These are phyloP conservation scores for Backusella parvicylindrica DNA, from an alignment of 192 early-diverging fungal genomes.

Conservation along the genomic window DNA sequence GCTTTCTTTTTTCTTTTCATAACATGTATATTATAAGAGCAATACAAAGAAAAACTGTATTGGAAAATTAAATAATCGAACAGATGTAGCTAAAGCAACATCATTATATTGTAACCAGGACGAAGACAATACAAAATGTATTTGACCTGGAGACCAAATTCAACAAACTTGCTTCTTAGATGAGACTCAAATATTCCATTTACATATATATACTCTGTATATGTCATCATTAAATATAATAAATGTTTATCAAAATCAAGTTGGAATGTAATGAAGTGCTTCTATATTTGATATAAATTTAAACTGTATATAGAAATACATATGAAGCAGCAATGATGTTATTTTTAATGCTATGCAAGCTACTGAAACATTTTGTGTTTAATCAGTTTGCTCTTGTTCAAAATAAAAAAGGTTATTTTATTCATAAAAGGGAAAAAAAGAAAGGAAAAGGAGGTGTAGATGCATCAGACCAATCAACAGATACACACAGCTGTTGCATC, in stretches of 20 bases:
- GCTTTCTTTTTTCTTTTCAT: no score
- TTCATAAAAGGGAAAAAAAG: slow-evolving; percentile 1
- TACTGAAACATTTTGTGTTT: neutral
- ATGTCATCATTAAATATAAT: neutral
- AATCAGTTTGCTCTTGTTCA: neutral
- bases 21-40: no score
- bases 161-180: neutral
- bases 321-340: neutral
- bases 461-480: neutral
- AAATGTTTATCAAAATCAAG: neutral
- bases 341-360: neutral
- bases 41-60: no score
- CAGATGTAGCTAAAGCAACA: neutral
- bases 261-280: neutral
- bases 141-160: neutral
- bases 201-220: neutral
- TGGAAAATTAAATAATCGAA: no score
- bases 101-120: neutral
- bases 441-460: neutral
- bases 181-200: neutral
- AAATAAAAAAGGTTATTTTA: neutral
- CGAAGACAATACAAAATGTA: neutral
- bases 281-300: neutral
- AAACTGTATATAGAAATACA: neutral
- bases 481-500: neutral